Conservation (phyloP, 768 basidiomycete species). For the Filobasidium floriforme region DNA sequence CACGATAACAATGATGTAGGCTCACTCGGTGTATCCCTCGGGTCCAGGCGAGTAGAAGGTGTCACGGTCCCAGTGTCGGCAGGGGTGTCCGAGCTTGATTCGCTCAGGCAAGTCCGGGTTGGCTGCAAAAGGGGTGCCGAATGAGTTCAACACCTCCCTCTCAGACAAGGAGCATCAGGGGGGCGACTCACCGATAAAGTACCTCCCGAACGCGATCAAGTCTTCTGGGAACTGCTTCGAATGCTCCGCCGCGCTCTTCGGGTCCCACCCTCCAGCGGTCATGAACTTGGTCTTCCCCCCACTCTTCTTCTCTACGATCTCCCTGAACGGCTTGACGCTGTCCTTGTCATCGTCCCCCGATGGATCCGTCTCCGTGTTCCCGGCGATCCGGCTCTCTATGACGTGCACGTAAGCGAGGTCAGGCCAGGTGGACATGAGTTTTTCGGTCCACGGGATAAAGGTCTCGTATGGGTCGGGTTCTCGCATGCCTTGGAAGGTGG, state of each 20-base stretch:
- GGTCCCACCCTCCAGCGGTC: slow-evolving; percentile 4
- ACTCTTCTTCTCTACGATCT: slow-evolving; percentile 9
- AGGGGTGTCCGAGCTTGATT: slow-evolving; percentile 18
- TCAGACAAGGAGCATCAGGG: neutral
- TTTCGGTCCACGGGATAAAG: slow-evolving; percentile 12
- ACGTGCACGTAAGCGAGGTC: slow-evolving; percentile 25
- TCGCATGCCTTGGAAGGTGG: slow-evolving; percentile 48
- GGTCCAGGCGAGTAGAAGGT: slow-evolving; percentile 29
- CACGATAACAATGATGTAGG: too few relatives aligned
- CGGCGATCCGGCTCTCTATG: slow-evolving; percentile 18
- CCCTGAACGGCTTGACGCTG: slow-evolving; percentile 19
- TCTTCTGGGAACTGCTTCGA: slow-evolving; percentile 18
- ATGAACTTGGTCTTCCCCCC: neutral
- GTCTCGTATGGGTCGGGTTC: slow-evolving; percentile 22
- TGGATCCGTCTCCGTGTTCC: slow-evolving; percentile 21
- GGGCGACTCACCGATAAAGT: slow-evolving; percentile 21
- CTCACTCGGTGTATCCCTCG: slow-evolving; percentile 26
- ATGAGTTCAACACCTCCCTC: neutral
- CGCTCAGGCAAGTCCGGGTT: slow-evolving; percentile 30
- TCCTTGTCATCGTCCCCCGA: slow-evolving; percentile 21
- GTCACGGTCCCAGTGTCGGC: slow-evolving; percentile 24
- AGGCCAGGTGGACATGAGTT: slow-evolving; percentile 17
- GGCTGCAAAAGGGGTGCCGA: slow-evolving; percentile 1
- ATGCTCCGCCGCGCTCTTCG: neutral
- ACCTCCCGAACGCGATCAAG: slow-evolving; percentile 26